Evolutionary conservation across 768 basidiomycete genomes (phyloP), one percentile per base, ranked within the genome.

Genomic region (Calocera viscosa): DNA sequence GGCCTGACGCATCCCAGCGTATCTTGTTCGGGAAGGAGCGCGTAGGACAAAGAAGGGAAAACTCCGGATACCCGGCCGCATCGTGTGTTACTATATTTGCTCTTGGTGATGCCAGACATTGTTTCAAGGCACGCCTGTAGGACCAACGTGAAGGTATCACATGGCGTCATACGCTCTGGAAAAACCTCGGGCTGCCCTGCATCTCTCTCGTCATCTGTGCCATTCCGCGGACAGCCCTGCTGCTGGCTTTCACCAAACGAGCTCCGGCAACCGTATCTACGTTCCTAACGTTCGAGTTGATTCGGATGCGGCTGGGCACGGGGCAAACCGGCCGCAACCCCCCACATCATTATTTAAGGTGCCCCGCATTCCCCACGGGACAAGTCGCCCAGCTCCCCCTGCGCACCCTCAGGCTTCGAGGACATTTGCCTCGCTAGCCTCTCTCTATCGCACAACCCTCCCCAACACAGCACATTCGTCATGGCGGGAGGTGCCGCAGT

Each of bases 311-410:
- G 53, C 10, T 32, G 30, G 24, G 26, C 24, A 12, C 53, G 53
- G 53, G 53, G 30, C 53, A 60, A 32, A 60, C 30, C 53, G 53
- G 53, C 53, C 53, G 53, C 30, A 22, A 28, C 53, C 53, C 53
- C 53, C 14, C 53, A 60, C 53, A 32, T 60, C 30, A 22, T 60
- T 60, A 60, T 60, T 60, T 60, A 60, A 60, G 19, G 24, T 32
- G 14, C 53, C 53, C 26, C 53, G 30, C 30, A 26, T 60, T 26
- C 53, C 53, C 53, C 53, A 60, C 53, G 53, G 53, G 53, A 16
- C 22, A 60, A 22, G 14, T 22, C 30, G 53, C 22, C 30, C 14
- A 26, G 26, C 30, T 28, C 30, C 53, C 30, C 24, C 14, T 32
- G 14, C 43, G 53, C 30, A 11, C 53, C 30, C 26, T 16, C 14